Conservation (phyloP, 2,329 filamentous ascomycete genomes). For the Seiridium cupressi region DNA sequence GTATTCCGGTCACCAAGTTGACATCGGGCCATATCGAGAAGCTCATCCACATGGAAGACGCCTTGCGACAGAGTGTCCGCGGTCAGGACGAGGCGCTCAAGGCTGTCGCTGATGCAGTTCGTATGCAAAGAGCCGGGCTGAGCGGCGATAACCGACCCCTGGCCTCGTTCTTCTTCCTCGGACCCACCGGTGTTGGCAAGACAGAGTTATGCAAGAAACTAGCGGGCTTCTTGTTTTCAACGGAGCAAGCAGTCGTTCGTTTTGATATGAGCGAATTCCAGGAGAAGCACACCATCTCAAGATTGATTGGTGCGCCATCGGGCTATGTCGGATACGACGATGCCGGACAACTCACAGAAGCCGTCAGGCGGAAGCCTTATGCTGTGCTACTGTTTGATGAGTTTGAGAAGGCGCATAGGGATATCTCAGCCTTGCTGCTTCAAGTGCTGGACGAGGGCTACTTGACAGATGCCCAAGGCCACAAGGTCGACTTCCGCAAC, state of each 20-base stretch:
- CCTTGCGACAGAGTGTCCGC: constrained; percentile 76
- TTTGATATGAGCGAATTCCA: constrained; percentile 99
- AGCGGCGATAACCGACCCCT: constrained; percentile 89
- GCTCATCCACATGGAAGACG: constrained; percentile 93
- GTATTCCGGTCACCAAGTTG: constrained; percentile 88
- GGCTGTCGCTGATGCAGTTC: constrained; percentile 87
- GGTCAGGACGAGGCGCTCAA: constrained; percentile 93
- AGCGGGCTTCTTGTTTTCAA: constrained; percentile 89
- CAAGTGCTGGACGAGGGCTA: constrained; percentile 97
- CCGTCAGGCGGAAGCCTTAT: constrained; percentile 91
- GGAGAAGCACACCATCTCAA: constrained; percentile 92
- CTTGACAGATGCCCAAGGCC: constrained; percentile 90
- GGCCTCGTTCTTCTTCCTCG: constrained; percentile 96
- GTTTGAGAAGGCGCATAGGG: constrained; percentile 95
- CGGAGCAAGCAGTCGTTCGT: constrained; percentile 82
- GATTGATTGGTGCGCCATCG: constrained; percentile 88
- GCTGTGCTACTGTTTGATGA: constrained; percentile 94
- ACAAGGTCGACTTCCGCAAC: constrained; percentile 95
- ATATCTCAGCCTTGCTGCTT: constrained; percentile 87
- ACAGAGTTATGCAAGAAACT: constrained; percentile 97
- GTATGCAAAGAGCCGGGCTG: constrained; percentile 88
- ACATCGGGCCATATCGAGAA: constrained; percentile 94
- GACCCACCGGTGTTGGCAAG: constrained; percentile 94
- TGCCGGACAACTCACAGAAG: constrained; percentile 92
- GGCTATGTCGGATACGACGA: constrained; percentile 98